Evolutionary conservation across 2,329 filamentous ascomycete species (phyloP).

Genomic region (Neodidymelliopsis sp.): DNA sequence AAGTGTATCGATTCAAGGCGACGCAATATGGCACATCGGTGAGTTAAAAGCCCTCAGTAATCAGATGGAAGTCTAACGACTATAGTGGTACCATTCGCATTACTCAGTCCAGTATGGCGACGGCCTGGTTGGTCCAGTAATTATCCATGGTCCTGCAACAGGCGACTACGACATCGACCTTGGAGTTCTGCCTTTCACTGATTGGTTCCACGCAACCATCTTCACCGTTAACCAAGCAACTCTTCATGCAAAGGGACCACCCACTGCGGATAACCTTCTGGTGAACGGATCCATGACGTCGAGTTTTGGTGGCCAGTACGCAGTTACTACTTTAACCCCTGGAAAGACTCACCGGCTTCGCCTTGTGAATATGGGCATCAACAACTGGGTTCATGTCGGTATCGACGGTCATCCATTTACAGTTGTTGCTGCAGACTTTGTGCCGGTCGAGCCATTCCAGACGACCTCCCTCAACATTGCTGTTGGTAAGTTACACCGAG

Average conservation of each 20-base stretch:
- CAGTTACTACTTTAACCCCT: conserved; percentile 43
- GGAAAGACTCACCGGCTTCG: conserved; percentile 56
- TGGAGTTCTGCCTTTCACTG: conserved; percentile 50
- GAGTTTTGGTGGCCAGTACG: conserved; percentile 39
- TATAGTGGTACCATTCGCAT: conserved; percentile 56
- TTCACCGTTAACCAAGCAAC: conserved; percentile 43
- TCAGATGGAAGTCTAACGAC: conserved; percentile 48
- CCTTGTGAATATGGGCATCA: conserved; percentile 50
- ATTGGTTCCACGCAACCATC: conserved; percentile 41
- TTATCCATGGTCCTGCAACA: conserved; percentile 52
- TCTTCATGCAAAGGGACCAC: conserved; percentile 50
- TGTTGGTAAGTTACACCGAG: conserved; percentile 40
- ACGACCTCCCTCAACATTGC: conserved; percentile 46
- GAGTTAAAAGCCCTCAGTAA: conserved; percentile 38
- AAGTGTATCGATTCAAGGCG: conserved; percentile 44
- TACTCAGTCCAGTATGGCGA: conserved; percentile 52
- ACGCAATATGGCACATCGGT: conserved; percentile 48
- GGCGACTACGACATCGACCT: conserved; percentile 54
- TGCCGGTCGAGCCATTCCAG: conserved; percentile 53
- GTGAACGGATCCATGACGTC: conserved; percentile 64
- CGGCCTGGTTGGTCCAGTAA: conserved; percentile 51
- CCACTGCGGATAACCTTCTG: conserved; percentile 56
- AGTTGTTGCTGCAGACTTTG: conserved; percentile 55
- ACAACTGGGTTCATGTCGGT: conserved; percentile 33
- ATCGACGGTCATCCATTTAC: conserved; percentile 51